These are phyloP conservation scores for Xerocomellus amylosporus DNA, from an alignment of 768 basidiomycete species.

Conservation along the genomic window DNA sequence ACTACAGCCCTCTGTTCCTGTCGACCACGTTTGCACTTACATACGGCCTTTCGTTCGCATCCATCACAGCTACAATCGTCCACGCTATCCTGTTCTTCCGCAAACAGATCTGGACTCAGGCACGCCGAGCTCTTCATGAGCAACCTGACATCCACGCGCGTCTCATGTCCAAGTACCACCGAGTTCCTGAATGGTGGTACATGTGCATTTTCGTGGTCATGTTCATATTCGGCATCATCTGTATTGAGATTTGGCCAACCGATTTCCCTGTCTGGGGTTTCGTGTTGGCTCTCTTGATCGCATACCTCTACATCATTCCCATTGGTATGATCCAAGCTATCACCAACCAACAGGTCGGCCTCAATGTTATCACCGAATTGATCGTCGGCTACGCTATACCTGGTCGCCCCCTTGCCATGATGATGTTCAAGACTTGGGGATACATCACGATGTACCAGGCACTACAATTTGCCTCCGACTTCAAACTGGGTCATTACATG, in stretches of 20 bases:
- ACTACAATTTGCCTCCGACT: constrained; percentile 67
- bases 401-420: constrained; percentile 72
- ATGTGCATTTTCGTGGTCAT: constrained; percentile 41
- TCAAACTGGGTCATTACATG: constrained; percentile 77
- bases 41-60: constrained; percentile 47
- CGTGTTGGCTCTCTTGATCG: constrained; percentile 39
- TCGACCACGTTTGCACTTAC: constrained; percentile 52
- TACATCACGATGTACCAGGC: constrained; percentile 66
- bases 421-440: constrained; percentile 75
- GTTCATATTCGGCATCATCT: constrained; percentile 59
- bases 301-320: constrained; percentile 69
- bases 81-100: constrained; percentile 53
- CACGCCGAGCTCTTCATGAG: constrained; percentile 49
- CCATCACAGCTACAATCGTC: constrained; percentile 39
- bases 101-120: constrained; percentile 53
- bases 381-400: constrained; percentile 57
- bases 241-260: constrained; percentile 64
- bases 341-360: constrained; percentile 73
- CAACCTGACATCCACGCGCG: constrained; percentile 60
- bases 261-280: constrained; percentile 44
- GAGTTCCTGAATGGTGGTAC: constrained; percentile 67
- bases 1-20: constrained; percentile 42
- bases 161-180: constrained; percentile 55
- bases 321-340: constrained; percentile 76
- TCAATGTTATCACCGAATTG: constrained; percentile 70